Conservation (phyloP, 2,329 filamentous ascomycete genomes). For the Alternaria gaisen region DNA sequence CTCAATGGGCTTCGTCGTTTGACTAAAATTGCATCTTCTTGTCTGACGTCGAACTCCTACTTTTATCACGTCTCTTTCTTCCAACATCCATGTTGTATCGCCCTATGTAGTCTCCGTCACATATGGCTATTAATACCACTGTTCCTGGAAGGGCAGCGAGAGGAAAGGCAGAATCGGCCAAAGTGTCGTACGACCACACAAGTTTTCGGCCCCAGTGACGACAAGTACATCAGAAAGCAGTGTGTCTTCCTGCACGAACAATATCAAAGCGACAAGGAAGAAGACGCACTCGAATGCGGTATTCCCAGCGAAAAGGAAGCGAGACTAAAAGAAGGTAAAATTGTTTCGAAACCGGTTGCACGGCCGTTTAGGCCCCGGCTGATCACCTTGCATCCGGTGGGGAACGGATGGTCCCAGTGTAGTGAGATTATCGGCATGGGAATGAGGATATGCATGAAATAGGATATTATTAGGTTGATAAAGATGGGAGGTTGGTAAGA, state of each 20-base stretch:
- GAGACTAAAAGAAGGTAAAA: conserved; percentile 36
- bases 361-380: conserved; percentile 16
- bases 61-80: neutral
- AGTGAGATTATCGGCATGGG: conserved; percentile 15
- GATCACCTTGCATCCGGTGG: conserved; percentile 20
- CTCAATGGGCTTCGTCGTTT: neutral
- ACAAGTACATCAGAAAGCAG: conserved; percentile 5
- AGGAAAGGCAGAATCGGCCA: conserved; percentile 9
- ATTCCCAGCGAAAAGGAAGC: conserved; percentile 10
- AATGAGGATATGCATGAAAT: conserved; percentile 7
- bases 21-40: neutral
- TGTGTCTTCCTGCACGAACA: conserved; percentile 19
- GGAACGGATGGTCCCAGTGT: conserved; percentile 36
- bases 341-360: conserved; percentile 37
- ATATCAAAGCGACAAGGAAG: conserved; percentile 29
- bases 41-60: neutral
- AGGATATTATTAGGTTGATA: conserved; percentile 20
- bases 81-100: neutral
- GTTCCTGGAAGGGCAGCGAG: neutral
- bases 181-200: conserved; percentile 2
- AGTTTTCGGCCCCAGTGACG: conserved; percentile 14
- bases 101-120: conserved; percentile 1
- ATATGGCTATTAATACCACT: conserved; percentile 17
- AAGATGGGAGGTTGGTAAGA: conserved; percentile 6
- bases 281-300: conserved; percentile 2